A percentile compares a stretch with the other conserved stretches of the same genome.
phyloP scores from a whole-genome alignment of 2,329 filamentous ascomycete genomes.

The Periconia sp. region DNA sequence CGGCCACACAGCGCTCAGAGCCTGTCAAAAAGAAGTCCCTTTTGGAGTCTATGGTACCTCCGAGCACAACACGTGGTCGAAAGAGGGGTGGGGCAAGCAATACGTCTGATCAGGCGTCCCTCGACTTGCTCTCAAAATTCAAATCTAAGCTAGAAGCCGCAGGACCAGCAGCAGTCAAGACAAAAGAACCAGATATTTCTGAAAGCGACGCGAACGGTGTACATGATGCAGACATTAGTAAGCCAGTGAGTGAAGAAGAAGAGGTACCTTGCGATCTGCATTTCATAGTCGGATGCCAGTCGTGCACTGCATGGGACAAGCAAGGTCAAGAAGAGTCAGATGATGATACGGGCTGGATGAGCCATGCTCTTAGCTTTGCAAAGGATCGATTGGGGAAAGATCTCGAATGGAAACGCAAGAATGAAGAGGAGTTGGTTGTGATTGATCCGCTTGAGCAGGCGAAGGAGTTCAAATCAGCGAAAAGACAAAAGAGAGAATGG shows the following conservation, averaged over 20 bases:
- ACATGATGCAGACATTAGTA: constrained; percentile 16
- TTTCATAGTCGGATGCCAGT: constrained; percentile 95
- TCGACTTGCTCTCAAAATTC: constrained; percentile 80
- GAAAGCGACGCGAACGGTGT: constrained; percentile 32
- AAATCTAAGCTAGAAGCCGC: constrained; percentile 70
- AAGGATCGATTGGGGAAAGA: constrained; percentile 92
- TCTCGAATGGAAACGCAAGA: constrained; percentile 85
- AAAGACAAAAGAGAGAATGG: constrained; percentile 51
- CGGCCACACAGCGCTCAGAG: constrained; percentile 34
- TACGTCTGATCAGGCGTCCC: constrained; percentile 56
- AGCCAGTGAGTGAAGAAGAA: constrained; percentile 30
- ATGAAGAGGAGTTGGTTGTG: constrained; percentile 88
- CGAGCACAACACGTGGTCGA: constrained; percentile 71
- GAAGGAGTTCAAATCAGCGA: constrained; percentile 68
- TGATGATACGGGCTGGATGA: constrained; percentile 77
- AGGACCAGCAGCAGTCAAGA: constrained; percentile 41
- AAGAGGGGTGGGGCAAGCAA: constrained; percentile 73
- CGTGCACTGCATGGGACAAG: constrained; percentile 85
- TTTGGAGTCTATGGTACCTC: constrained; percentile 76
- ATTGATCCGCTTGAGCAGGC: constrained; percentile 91
- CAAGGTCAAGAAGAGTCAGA: constrained; percentile 66
- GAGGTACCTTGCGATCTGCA: constrained; percentile 82
- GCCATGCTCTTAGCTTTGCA: constrained; percentile 81
- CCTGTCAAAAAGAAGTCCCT: constrained; percentile 62
- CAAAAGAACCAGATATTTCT: constrained; percentile 27